phyloP scores from a whole-genome alignment of 371 early-diverging fungal species.

The Syncephalis fuscata region DNA sequence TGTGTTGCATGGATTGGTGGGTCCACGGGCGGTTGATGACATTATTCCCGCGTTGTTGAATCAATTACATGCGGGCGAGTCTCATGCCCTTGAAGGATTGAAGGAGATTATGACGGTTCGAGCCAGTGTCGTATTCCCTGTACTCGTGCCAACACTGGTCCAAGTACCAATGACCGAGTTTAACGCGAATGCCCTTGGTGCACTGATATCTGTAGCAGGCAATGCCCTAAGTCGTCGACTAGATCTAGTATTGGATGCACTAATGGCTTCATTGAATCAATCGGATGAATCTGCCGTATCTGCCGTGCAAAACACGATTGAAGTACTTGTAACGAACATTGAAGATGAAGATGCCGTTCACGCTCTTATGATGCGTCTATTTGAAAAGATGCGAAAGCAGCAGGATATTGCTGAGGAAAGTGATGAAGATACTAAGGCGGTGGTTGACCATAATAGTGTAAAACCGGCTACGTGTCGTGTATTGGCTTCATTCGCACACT shows the following conservation, averaged over 20 bases:
- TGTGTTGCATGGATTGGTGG: slow-evolving; percentile 74
- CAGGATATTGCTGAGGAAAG: too few relatives aligned
- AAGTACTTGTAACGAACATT: slow-evolving; percentile 44
- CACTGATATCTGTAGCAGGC: slow-evolving; percentile 85
- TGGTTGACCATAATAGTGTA: too few relatives aligned
- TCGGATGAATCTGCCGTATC: slow-evolving; percentile 47
- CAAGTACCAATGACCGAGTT: slow-evolving; percentile 74
- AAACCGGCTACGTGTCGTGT: too few relatives aligned
- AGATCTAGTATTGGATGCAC: slow-evolving; percentile 53
- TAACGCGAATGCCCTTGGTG: slow-evolving; percentile 81
- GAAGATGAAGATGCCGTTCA: slow-evolving; percentile 65
- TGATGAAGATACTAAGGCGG: too few relatives aligned
- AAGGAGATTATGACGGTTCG: slow-evolving; percentile 94
- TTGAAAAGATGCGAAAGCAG: slow-evolving; percentile 21
- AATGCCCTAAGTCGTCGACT: slow-evolving; percentile 67
- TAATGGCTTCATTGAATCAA: slow-evolving; percentile 54
- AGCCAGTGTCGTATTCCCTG: slow-evolving; percentile 90
- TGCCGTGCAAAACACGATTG: slow-evolving; percentile 45
- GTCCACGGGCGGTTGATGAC: slow-evolving; percentile 79
- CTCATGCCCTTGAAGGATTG: slow-evolving; percentile 75
- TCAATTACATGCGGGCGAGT: slow-evolving; percentile 50
- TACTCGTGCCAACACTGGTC: slow-evolving; percentile 82
- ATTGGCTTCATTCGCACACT: slow-evolving; percentile 40
- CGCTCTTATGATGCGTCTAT: slow-evolving; percentile 44
- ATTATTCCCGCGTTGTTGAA: slow-evolving; percentile 77